Evolutionary conservation across 2,329 filamentous ascomycete genomes (phyloP).

Genomic region (Microascus cirrosus): DNA sequence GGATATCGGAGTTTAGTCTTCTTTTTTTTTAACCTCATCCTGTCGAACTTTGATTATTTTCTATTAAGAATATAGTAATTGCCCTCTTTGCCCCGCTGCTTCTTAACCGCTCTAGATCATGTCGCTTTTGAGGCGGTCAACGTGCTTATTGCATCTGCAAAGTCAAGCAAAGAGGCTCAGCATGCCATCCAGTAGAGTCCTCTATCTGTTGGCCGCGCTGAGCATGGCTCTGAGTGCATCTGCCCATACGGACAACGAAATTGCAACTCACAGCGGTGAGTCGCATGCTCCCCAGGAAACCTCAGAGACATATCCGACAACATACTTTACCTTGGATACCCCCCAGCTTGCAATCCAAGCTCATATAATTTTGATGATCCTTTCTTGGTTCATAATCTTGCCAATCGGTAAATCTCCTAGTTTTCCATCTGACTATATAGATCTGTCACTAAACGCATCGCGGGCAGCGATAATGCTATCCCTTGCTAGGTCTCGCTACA

Average conservation of each 20-base stretch:
- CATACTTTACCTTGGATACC: constrained; percentile 48
- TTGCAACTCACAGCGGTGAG: constrained; percentile 7
- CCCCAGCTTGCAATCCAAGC: constrained; percentile 48
- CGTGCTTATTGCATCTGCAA: background rate
- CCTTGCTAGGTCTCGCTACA: constrained; percentile 65
- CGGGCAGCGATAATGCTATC: constrained; percentile 71
- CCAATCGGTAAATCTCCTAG: constrained; percentile 47
- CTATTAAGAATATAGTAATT: background rate
- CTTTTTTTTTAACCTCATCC: background rate
- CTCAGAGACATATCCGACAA: constrained; percentile 23
- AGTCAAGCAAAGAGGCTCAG: background rate
- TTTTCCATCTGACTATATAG: background rate
- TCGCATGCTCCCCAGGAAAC: constrained; percentile 5
- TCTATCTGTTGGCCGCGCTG: background rate
- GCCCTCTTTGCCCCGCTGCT: background rate
- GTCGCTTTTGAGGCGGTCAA: background rate
- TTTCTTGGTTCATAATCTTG: constrained; percentile 62
- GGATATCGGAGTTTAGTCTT: background rate
- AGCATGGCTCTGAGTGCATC: constrained; percentile 2
- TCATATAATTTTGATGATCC: constrained; percentile 60
- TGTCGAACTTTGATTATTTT: background rate
- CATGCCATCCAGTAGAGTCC: background rate
- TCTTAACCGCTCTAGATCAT: background rate
- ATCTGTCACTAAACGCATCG: background rate
- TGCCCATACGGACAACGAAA: constrained; percentile 7